Conservation (phyloP, 1,284 basidiomycete species). For the Flammula alnicola region DNA sequence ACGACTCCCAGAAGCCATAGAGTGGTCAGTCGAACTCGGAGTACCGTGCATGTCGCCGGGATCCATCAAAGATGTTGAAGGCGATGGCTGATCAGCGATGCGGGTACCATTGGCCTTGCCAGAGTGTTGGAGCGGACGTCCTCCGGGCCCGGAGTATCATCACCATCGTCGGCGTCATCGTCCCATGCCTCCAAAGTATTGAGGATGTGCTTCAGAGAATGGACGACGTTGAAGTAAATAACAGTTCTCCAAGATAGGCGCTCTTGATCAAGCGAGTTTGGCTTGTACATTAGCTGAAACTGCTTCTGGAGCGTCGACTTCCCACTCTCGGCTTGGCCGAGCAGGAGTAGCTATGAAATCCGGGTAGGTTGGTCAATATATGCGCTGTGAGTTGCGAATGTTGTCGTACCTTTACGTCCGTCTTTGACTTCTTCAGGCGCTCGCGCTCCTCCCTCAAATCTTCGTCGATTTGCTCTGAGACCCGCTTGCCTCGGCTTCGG, state of each 20-base stretch:
- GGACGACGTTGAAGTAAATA: slow-evolving; percentile 81
- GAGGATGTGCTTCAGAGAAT: slow-evolving; percentile 76
- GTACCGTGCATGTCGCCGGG: slow-evolving; percentile 27
- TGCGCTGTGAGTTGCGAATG: slow-evolving; percentile 27
- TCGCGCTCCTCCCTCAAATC: slow-evolving; percentile 72
- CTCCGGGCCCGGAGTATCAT: slow-evolving; percentile 28
- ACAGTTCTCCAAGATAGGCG: slow-evolving; percentile 83
- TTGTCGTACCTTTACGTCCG: slow-evolving; percentile 71
- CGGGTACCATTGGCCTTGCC: slow-evolving; percentile 34
- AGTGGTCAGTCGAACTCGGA: slow-evolving; percentile 31
- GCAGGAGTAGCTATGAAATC: slow-evolving; percentile 62
- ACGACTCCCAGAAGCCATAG: slow-evolving; percentile 18
- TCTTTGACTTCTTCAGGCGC: slow-evolving; percentile 60
- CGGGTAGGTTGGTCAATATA: slow-evolving; percentile 33
- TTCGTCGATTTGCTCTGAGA: slow-evolving; percentile 82
- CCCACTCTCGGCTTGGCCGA: slow-evolving; percentile 83
- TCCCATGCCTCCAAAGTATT: slow-evolving; percentile 70
- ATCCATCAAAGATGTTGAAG: slow-evolving; percentile 39
- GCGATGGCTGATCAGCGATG: slow-evolving; percentile 40
- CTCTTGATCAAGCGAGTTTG: slow-evolving; percentile 74
- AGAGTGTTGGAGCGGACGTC: slow-evolving; percentile 29
- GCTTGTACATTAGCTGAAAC: slow-evolving; percentile 85
- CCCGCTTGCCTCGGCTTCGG: slow-evolving; percentile 74
- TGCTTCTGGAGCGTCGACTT: slow-evolving; percentile 85
- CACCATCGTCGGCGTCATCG: slow-evolving; percentile 59